phyloP scores from a whole-genome alignment of 768 basidiomycete species.

The Termitomyces sp. region DNA sequence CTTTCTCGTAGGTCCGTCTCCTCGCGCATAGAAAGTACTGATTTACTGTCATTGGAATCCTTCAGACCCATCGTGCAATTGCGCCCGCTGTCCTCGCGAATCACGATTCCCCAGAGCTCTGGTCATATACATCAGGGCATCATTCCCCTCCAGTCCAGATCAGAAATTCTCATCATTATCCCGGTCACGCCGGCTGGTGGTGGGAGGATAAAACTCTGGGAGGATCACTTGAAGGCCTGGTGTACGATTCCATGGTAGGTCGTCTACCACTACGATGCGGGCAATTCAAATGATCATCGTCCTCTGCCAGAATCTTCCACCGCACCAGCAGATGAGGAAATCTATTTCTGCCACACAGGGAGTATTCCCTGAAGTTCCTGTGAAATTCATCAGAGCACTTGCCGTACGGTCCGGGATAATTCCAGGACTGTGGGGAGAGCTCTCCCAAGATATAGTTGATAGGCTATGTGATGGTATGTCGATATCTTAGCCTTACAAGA shows the following conservation, averaged over 20 bases:
- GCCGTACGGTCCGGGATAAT: background rate
- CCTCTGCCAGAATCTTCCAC: background rate
- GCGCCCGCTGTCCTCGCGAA: background rate
- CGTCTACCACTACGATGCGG: fast-evolving
- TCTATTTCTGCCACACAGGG: background rate
- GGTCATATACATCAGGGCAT: conserved; percentile 3
- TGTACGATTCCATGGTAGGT: background rate
- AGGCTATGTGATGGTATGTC: background rate
- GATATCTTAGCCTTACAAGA: too few species aligned
- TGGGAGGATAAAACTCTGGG: conserved; percentile 3
- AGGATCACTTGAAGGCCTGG: conserved; percentile 6
- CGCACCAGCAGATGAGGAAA: background rate
- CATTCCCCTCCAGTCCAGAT: background rate
- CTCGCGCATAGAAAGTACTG: background rate
- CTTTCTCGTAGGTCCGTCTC: background rate
- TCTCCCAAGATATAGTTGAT: background rate
- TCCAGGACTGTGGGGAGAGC: background rate
- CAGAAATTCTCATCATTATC: background rate
- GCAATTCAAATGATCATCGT: too few species aligned
- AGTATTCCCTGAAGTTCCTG: background rate
- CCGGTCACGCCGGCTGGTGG: conserved; percentile 9
- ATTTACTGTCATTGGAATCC: background rate
- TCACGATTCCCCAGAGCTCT: background rate
- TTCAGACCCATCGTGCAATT: background rate
- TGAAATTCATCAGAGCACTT: background rate